Evolutionary conservation across 306 rosid species (phyloP).

Genomic region (Hippophae gyantsensis): DNA sequence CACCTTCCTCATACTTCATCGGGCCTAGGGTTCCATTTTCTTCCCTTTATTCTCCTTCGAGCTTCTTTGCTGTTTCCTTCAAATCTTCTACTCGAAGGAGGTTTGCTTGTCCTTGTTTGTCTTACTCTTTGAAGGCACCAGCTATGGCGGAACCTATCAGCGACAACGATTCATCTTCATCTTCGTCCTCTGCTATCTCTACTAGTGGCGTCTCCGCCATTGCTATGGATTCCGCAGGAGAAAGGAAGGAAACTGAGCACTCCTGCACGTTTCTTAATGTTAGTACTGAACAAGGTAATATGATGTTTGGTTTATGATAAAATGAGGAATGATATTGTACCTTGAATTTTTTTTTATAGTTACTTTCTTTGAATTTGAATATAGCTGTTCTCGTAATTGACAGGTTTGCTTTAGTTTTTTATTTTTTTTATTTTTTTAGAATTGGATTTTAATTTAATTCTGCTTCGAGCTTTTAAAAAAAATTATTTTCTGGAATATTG

Average conservation of each 20-base stretch:
- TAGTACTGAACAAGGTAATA: conserved; percentile 29
- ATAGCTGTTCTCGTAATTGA: background rate
- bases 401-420: background rate
- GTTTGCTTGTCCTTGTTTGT: conserved; percentile 19
- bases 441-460: background rate
- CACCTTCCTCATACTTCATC: conserved; percentile 18
- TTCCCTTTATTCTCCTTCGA: conserved; percentile 12
- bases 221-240: conserved; percentile 4
- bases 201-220: conserved; percentile 2
- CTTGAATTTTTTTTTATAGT: background rate
- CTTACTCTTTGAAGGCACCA: conserved; percentile 16
- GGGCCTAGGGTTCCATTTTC: conserved; percentile 24
- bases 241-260: conserved; percentile 18
- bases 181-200: background rate
- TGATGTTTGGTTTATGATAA: conserved; percentile 1
- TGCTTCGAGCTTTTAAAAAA: background rate
- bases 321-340: background rate
- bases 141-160: conserved; percentile 39
- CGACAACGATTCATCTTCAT: conserved; percentile 21
- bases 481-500: background rate
- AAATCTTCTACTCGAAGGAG: conserved; percentile 15
- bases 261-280: conserved; percentile 39
- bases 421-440: background rate
- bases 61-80: conserved; percentile 22
- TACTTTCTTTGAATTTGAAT: background rate